Conservation (phyloP, 192 early-diverging fungal genomes). For the Mortierella claussenii region DNA sequence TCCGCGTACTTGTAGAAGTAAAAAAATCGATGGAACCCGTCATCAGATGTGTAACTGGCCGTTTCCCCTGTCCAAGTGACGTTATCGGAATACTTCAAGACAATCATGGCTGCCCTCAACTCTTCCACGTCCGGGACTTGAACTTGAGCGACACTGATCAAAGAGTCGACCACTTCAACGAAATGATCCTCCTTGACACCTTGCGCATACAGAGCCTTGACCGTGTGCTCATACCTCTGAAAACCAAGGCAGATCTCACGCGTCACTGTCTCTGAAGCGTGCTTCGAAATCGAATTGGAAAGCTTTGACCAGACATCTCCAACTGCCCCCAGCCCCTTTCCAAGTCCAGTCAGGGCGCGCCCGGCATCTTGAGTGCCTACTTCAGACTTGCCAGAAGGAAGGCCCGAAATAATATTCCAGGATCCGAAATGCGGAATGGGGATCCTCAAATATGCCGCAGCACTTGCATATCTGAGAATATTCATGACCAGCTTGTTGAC, state of each 20-base stretch:
- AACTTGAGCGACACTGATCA: not conserved
- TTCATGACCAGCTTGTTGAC: slow-evolving; percentile 22
- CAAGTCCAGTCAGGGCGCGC: not conserved
- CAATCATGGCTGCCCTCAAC: not conserved
- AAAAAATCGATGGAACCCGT: slow-evolving; percentile 1
- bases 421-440: not conserved
- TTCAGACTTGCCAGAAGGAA: not conserved
- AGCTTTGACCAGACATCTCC: not conserved
- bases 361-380: not conserved
- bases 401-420: not conserved
- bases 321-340: not conserved
- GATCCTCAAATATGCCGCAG: slow-evolving; percentile 14
- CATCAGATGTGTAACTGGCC: not conserved
- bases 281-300: not conserved
- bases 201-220: not conserved
- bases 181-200: not conserved
- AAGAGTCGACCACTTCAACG: not conserved
- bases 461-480: slow-evolving; percentile 12
- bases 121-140: not conserved
- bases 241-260: slow-evolving; percentile 16
- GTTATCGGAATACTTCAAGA: slow-evolving; percentile 4
- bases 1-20: slow-evolving; percentile 19
- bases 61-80: slow-evolving; percentile 5
- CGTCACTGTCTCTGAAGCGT: not conserved
- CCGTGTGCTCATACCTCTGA: slow-evolving; percentile 3